A percentile compares a stretch with the other conserved stretches of the same genome.
phyloP scores from a whole-genome alignment of 208 protist species.

The Phytomonas francai region DNA sequence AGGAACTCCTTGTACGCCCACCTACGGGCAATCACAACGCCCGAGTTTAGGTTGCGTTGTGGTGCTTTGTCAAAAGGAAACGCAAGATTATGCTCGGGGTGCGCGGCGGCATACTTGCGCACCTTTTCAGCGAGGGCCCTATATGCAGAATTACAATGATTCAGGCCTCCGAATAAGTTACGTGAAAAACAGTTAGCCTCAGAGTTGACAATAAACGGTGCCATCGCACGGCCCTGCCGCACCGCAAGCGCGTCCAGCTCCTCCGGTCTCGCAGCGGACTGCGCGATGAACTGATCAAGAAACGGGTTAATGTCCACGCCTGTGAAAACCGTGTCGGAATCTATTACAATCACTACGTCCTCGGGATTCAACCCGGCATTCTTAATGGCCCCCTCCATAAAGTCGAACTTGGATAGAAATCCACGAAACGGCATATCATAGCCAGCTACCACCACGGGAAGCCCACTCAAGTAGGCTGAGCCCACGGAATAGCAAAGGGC shows the following conservation, averaged over 20 bases:
- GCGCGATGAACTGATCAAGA: neutral
- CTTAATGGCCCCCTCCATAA: neutral
- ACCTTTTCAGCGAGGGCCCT: neutral
- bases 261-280: neutral
- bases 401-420: neutral
- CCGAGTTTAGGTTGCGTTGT: neutral
- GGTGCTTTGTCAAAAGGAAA: neutral
- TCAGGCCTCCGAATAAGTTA: neutral
- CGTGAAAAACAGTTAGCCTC: neutral
- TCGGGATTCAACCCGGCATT: neutral
- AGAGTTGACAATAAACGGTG: neutral
- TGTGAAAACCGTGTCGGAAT: conserved; percentile 1
- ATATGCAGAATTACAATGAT: neutral
- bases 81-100: neutral
- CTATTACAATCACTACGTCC: neutral
- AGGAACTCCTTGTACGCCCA: neutral
- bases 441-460: neutral
- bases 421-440: neutral
- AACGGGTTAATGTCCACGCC: neutral
- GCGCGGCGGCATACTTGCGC: neutral
- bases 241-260: neutral
- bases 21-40: neutral
- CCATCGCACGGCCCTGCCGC: neutral
- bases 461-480: neutral
- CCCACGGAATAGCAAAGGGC: neutral